These are phyloP conservation scores for Fusarium brevicatenulatum DNA, from an alignment of 2,329 filamentous ascomycete genomes.

Conservation along the genomic window DNA sequence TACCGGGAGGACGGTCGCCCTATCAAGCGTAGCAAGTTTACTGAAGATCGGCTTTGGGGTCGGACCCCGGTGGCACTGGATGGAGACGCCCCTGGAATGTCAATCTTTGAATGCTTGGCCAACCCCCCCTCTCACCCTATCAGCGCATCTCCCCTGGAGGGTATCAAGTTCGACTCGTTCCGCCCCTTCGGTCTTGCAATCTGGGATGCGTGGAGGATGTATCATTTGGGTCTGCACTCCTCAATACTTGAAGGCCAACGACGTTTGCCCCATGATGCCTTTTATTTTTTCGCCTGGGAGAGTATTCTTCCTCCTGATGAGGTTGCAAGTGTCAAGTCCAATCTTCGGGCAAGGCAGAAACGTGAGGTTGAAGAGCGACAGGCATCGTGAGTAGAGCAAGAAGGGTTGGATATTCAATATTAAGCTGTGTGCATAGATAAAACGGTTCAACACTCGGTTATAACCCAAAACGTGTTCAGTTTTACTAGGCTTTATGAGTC, in stretches of 20 bases:
- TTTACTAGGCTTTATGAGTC: too few species aligned
- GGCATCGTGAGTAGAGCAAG: too few species aligned
- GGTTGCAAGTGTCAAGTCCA: neutral
- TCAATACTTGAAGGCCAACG: neutral
- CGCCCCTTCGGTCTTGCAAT: slow-evolving; percentile 29
- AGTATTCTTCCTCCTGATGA: slow-evolving; percentile 13
- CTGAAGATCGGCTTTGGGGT: neutral
- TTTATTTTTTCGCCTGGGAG: slow-evolving; percentile 17
- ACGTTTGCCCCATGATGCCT: neutral
- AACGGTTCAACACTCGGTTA: too few species aligned
- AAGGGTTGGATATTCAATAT: too few species aligned
- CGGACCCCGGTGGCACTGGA: slow-evolving; percentile 4
- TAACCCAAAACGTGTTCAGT: too few species aligned
- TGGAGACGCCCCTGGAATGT: neutral
- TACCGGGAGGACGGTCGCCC: neutral
- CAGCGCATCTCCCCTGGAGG: slow-evolving; percentile 9
- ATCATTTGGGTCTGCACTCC: slow-evolving; percentile 17
- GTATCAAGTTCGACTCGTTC: slow-evolving; percentile 30
- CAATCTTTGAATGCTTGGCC: neutral
- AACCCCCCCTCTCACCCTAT: neutral
- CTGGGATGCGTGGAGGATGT: slow-evolving; percentile 33
- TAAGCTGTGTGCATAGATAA: too few species aligned
- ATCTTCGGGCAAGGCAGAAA: neutral
- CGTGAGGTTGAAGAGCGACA: neutral
- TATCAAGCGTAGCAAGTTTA: neutral